Base-by-base conservation (phyloP, 208 protist genomes). In the Tritrichomonas foetus region DNA sequence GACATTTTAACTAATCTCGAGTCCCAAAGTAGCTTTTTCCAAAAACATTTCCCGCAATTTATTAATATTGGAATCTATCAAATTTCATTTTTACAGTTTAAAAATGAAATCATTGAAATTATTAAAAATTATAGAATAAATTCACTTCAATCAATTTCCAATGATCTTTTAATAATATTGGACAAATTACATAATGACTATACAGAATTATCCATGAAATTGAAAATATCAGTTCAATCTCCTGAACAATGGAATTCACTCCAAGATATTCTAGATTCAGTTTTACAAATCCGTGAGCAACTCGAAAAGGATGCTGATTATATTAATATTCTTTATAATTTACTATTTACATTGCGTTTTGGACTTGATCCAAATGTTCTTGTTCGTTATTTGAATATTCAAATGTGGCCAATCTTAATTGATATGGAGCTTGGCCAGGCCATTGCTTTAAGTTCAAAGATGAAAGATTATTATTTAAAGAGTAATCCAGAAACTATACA, bases 321-420 rank as follows among this genome's bases (percentile, higher is more conserved):
- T n/a, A 82, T 82, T 25, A 82, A 82, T 16, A 30, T 47, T 47
- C 16, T 82, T 8, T 27, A 50, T 50, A 41, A 82, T 82, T 82
- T 82, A 41, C 39, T 82, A 0, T 82, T 82, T 49, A n/a, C 13
- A 14, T 41, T 82, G 11, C 50, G 14, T n/a, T 82, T n/a, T 27
- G 74, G 74, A 50, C 41, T 47, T 30, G 33, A 82, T 30, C 50
- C 9, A 8, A 82, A 50, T 50, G 39, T 47, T 49, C 74, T 82
- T 50, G 33, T 39, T 16, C 33, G 41, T 47, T 30, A 82, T 3
- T 47, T 82, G 16, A 82, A 82, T 50, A 82, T 49, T 22, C 1
- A 50, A 41, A 82, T 82, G 74, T 82, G 74, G 74, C 74, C 74
- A 82, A 50, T 82, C 25, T 50, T 82, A 39, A 82, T 39, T 47